Base-by-base conservation (phyloP, 202 grass and related monocot genomes). In the Carex sylvatica region DNA sequence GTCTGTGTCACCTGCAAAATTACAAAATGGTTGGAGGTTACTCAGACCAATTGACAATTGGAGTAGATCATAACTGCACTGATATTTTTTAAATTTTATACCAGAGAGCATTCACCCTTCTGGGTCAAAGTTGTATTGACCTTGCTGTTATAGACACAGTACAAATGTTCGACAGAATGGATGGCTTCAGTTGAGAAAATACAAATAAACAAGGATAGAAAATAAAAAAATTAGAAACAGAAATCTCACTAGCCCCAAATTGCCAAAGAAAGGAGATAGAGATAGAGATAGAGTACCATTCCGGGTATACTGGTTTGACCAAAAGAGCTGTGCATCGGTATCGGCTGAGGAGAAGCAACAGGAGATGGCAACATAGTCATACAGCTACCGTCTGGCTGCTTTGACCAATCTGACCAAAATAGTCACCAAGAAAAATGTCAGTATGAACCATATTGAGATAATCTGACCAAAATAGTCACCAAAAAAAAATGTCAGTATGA, bases 401-500 rank as follows among this genome's bases (percentile, higher is more conserved):
- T 90, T 60, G 87, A 92, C 91, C 93, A 96, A 84, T 96, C 93
- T 96, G 87, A 85, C 79, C 76, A 87, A 81, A 66, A 86, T 44
- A 16, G 71, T 42, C 13, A 59, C 83, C 70, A 52, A 85, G 84
- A 65, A 19, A 66, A 66, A 51, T 58, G 65, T 88, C 82, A 89
- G 85, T 20, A 60, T 59, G 85, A 74, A 70, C 36, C 16, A 44
- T 14, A 62, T 35, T 68, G 76, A 58, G 24, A 9, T 80, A 55
- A 56, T 53, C 93, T 96, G 87, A 85, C 79, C 76, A 87, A 81
- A 66, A 86, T 44, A 16, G 71, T 42, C 13, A 59, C 83, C 70
- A 52, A 85, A 19, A 68, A 87, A 56, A 66, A 66, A 51, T 58
- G 65, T 88, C 82, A 89, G 85, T 20, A 60, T 59, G 85, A 74